These are phyloP conservation scores for Colletotrichum graminicola DNA, from an alignment of 2,329 filamentous ascomycete genomes.

Conservation along the genomic window DNA sequence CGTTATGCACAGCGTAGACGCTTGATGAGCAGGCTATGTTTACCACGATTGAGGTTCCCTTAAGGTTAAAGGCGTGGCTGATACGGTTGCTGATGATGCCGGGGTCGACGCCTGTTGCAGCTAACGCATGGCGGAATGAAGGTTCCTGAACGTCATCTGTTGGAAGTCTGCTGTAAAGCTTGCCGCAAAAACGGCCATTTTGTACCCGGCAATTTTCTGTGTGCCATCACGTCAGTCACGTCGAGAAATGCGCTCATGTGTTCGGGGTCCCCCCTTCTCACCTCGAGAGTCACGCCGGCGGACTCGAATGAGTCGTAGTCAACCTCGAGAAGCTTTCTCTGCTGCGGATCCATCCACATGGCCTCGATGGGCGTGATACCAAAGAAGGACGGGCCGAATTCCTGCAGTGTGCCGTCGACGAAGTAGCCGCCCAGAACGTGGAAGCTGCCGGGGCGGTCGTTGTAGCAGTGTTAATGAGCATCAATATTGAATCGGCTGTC, in stretches of 20 bases:
- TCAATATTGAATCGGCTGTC: conserved; percentile 45
- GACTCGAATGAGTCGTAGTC: conserved; percentile 57
- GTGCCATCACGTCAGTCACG: too few relatives aligned
- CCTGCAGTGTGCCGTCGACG: conserved; percentile 45
- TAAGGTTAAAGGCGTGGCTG: conserved; percentile 53
- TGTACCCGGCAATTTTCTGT: conserved; percentile 43
- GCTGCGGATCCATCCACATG: conserved; percentile 56
- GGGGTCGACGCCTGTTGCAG: conserved; percentile 49
- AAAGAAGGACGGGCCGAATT: conserved; percentile 56
- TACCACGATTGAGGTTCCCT: conserved; percentile 50
- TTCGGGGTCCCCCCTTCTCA: not conserved
- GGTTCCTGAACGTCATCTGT: conserved; percentile 41
- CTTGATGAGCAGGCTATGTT: conserved; percentile 56
- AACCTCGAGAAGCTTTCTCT: conserved; percentile 55
- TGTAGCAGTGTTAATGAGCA: conserved; percentile 43
- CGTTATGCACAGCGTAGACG: conserved; percentile 47
- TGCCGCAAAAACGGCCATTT: conserved; percentile 49
- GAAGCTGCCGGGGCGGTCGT: conserved; percentile 44
- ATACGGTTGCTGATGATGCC: conserved; percentile 55
- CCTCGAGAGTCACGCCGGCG: conserved; percentile 50
- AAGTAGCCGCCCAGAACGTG: conserved; percentile 46
- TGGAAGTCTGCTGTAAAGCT: conserved; percentile 46
- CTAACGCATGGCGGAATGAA: conserved; percentile 34
- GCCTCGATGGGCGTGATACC: conserved; percentile 54
- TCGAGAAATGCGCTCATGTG: too few relatives aligned